These are phyloP conservation scores for Keqinozyma sinolaborantium DNA, from an alignment of 1,139 yeast genomes.

Conservation along the genomic window DNA sequence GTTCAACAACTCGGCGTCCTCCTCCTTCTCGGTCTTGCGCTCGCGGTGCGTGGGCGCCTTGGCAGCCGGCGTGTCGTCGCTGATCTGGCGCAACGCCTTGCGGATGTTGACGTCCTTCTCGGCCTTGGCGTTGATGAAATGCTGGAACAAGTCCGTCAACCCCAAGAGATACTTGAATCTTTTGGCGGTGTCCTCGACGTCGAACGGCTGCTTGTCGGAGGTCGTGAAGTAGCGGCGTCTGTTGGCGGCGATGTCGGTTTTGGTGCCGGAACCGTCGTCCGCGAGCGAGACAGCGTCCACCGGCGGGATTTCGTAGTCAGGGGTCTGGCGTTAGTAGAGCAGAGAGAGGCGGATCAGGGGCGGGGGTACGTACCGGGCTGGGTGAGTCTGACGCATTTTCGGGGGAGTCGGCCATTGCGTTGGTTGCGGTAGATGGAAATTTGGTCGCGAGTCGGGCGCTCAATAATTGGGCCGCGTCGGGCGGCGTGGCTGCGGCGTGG, in stretches of 20 bases:
- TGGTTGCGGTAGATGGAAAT: too few species aligned
- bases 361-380: too few species aligned
- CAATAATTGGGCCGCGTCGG: too few species aligned
- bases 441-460: too few species aligned
- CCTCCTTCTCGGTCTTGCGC: constrained; percentile 67
- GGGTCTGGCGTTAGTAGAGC: not conserved
- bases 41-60: constrained; percentile 27
- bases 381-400: not conserved
- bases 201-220: constrained; percentile 44
- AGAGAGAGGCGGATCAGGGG: too few species aligned
- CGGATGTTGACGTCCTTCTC: constrained; percentile 58
- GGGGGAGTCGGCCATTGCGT: not conserved
- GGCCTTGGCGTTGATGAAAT: constrained; percentile 66
- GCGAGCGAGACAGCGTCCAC: not conserved
- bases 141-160: constrained; percentile 63
- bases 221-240: constrained; percentile 40
- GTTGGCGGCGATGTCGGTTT: constrained; percentile 15
- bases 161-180: constrained; percentile 66
- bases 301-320: not conserved
- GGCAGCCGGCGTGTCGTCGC: constrained; percentile 13
- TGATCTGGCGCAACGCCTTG: constrained; percentile 40
- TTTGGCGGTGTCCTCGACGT: constrained; percentile 53
- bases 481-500: too few species aligned
- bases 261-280: constrained; percentile 1
- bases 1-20: constrained; percentile 61